Base-by-base conservation (phyloP, 768 basidiomycete species). In the Paxillus ammoniavirescens region DNA sequence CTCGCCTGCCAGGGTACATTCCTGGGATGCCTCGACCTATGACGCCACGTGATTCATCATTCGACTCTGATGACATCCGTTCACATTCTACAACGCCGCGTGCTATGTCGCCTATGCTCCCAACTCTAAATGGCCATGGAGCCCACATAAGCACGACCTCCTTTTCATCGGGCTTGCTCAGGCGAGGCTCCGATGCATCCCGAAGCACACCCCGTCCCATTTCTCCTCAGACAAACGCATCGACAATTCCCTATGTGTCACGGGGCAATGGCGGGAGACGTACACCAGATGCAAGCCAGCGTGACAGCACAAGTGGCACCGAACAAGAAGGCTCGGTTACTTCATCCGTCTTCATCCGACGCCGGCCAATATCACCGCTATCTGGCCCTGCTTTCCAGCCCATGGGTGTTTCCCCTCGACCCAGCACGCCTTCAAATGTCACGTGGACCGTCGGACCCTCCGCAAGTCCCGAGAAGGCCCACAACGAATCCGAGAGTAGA, bases 1-100 rank as follows among this genome's bases (percentile, higher is more conserved):
- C 80, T 41, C 77, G 82, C 38, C 64, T 90, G 18, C 91, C 91
- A 50, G 91, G 91, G 13, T 93, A 93, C 69, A 84, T 91, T 52
- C 91, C 91, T 21, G 91, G 91, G 10, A 93, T 93, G 91, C 88
- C 89, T 18, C 77, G 91, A 40, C 91, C 91, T 15, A 91, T 93
- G 87, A 93, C 91, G 6, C 91, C 91, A n/a, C 85, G 83, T 52
- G 87, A 90, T 58, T 61, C 73, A 6, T 73, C 80, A 31, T 74
- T 76, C 52, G 91, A 91, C 45, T 65, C 77, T 28, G 90, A 92
- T 50, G 88, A 91, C 54, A 81, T 82, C 61, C 86, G 82, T 53
- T 88, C 86, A 1, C 84, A 86, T 44, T 78, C 80, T 35, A 74
- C 75, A 21, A 93, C 91, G 4, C 91, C 91, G 52, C 86, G 91